These are phyloP conservation scores for Cryptococcus sp. DNA, from an alignment of 1,284 basidiomycete genomes.

Conservation along the genomic window DNA sequence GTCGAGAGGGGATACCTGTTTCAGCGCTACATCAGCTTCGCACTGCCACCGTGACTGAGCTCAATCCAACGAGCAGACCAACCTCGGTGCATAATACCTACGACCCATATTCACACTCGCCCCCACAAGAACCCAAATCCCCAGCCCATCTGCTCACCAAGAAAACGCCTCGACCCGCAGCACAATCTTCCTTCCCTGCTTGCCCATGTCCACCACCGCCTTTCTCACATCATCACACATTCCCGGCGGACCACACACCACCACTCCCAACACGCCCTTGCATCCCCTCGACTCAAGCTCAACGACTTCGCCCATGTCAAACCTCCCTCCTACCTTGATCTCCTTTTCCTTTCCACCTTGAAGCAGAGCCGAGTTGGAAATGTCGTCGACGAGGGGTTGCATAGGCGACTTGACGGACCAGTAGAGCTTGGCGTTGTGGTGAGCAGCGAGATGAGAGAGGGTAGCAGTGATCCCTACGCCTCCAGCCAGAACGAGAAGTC, in stretches of 20 bases:
- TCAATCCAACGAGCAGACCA: too few species aligned
- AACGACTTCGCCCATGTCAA: slow-evolving; percentile 5
- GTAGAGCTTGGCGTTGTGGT: slow-evolving; percentile 7
- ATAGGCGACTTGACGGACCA: slow-evolving; percentile 4
- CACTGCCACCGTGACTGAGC: too few species aligned
- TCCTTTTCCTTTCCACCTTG: slow-evolving; percentile 1
- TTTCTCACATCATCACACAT: slow-evolving; percentile 13
- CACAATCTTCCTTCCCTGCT: slow-evolving; percentile 6
- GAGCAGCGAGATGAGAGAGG: slow-evolving; percentile 5
- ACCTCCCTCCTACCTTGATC: slow-evolving; percentile 4
- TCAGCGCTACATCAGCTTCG: too few species aligned
- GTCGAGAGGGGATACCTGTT: too few species aligned
- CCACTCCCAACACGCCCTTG: slow-evolving; percentile 7
- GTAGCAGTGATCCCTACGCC: slow-evolving; percentile 13
- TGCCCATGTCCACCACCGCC: slow-evolving; percentile 4
- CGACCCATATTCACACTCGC: too few species aligned
- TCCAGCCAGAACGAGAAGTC: slow-evolving; percentile 7
- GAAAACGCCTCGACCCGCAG: slow-evolving; percentile 10
- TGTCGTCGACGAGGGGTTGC: not conserved
- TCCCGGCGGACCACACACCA: slow-evolving; percentile 10
- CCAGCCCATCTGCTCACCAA: not conserved
- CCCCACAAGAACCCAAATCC: too few species aligned
- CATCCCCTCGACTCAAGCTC: slow-evolving; percentile 4
- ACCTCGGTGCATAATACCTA: too few species aligned
- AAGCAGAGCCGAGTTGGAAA: not conserved